Conservation (phyloP, 2,329 filamentous ascomycete genomes). For the Pezicula rhizophila region DNA sequence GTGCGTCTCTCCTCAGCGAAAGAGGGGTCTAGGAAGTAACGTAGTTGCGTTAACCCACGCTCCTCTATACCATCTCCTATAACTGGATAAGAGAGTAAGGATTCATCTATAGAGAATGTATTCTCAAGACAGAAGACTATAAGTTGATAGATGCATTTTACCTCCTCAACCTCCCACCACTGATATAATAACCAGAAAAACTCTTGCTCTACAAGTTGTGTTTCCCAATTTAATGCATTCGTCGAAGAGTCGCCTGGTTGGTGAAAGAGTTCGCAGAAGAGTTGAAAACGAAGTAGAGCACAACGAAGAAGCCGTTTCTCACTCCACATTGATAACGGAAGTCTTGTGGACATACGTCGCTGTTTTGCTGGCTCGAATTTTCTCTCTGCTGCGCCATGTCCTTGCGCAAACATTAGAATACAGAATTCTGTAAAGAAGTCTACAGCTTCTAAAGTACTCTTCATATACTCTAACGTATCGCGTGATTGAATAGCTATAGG, state of each 20-base stretch:
- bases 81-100: no score
- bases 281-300: constrained; percentile 6
- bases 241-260: neutral
- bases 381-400: neutral
- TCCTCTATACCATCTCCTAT: no score
- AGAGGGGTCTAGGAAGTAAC: no score
- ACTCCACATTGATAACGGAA: constrained; percentile 7
- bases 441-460: neutral
- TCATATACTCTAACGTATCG: no score
- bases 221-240: neutral
- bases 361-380: neutral
- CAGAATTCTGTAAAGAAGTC: constrained; percentile 2
- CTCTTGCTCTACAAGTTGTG: constrained; percentile 1
- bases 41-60: no score
- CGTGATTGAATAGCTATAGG: no score
- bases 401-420: neutral
- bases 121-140: constrained; percentile 1
- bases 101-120: no score
- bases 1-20: no score
- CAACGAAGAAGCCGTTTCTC: constrained; percentile 5
- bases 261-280: constrained; percentile 9
- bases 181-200: constrained; percentile 7
- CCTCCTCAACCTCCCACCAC: constrained; percentile 7
- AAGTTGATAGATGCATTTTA: constrained; percentile 8
- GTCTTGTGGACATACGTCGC: neutral